Evolutionary conservation across 1,284 basidiomycete genomes (phyloP), one percentile per base, ranked within the genome.

Genomic region (Anthracocystis walkeri): DNA sequence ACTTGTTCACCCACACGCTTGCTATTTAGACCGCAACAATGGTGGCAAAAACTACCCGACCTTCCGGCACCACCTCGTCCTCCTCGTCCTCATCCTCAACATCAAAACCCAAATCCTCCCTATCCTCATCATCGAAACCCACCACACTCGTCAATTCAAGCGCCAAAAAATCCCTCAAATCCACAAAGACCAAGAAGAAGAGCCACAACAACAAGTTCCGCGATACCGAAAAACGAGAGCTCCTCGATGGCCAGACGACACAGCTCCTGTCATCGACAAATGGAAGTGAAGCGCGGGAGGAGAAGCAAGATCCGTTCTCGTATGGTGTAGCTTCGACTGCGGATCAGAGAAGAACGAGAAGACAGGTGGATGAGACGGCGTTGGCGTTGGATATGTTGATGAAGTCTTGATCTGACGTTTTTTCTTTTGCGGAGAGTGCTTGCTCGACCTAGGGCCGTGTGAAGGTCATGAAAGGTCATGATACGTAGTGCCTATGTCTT

Each of bases 201-300:
- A 55, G 35, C 35, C 55, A 59, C 53, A 52, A 18, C 45, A 65
- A 56, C 59, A 72, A 66, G 56, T 72, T 72, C 49, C 55, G 64
- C 14, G 69, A 72, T 31, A 40, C 57, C 14, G 41, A 58, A 21
- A 51, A 58, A 23, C 44, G 69, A 4, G 64, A 66, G 35, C 29
- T 14, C 1, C 56, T 72, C 46, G 69, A 72, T 25, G 46, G 48
- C 11, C 56, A 72, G 46, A 66, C 64, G 3, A 40, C 23, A 2
- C 25, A 58, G 21, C 59, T 72, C 14, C 56, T 66, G 7, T 23
- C 59, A 29, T 18, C 27, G 35, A 27, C 41, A 11, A 16, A 45
- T 7, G 18, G 21, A 4, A 21, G 18, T 14, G 25, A 7, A 10
- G 27, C 16, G 12, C 7, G 25, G 12, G 38, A 61, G 0, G 31